phyloP scores from a whole-genome alignment of 2,329 filamentous ascomycete species.

The Hypoxylon sp. region DNA sequence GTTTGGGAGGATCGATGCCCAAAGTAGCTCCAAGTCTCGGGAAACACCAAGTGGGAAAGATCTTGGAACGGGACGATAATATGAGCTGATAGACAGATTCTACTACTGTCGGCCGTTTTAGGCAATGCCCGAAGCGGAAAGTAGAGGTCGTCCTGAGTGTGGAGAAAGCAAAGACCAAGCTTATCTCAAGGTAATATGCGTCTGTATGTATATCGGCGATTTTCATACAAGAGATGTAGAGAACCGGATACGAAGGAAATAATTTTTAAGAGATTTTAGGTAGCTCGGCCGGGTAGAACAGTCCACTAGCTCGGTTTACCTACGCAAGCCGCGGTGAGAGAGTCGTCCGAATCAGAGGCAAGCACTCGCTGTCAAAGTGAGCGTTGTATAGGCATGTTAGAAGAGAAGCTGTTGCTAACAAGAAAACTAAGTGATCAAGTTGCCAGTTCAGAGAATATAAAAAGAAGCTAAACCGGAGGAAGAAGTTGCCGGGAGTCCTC shows the following conservation, averaged over 20 bases:
- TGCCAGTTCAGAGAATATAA: constrained; percentile 36
- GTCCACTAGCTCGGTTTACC: constrained; percentile 30
- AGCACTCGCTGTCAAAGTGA: constrained; percentile 45
- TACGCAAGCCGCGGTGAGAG: constrained; percentile 29
- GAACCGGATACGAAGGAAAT: constrained; percentile 50
- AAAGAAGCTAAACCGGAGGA: constrained; percentile 38
- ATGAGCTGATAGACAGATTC: constrained; percentile 52
- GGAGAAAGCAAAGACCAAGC: constrained; percentile 58
- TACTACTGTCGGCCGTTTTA: constrained; percentile 56
- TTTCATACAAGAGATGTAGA: constrained; percentile 58
- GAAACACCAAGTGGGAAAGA: constrained; percentile 51
- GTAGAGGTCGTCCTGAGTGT: constrained; percentile 58
- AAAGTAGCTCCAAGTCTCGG: constrained; percentile 49
- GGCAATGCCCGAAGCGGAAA: constrained; percentile 60
- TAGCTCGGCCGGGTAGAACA: constrained; percentile 32
- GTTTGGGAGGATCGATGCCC: constrained; percentile 45
- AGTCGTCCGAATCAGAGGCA: constrained; percentile 34
- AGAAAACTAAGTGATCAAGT: constrained; percentile 26
- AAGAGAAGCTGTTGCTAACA: constrained; percentile 29
- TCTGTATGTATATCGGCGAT: constrained; percentile 59
- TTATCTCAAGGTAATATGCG: constrained; percentile 60
- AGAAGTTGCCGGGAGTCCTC: constrained; percentile 31
- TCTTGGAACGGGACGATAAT: constrained; percentile 54
- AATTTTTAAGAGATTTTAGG: constrained; percentile 35
- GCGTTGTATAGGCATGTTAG: constrained; percentile 37